phyloP scores from a whole-genome alignment of 257 asterid genomes.

The Paraleonurus japonicus region DNA sequence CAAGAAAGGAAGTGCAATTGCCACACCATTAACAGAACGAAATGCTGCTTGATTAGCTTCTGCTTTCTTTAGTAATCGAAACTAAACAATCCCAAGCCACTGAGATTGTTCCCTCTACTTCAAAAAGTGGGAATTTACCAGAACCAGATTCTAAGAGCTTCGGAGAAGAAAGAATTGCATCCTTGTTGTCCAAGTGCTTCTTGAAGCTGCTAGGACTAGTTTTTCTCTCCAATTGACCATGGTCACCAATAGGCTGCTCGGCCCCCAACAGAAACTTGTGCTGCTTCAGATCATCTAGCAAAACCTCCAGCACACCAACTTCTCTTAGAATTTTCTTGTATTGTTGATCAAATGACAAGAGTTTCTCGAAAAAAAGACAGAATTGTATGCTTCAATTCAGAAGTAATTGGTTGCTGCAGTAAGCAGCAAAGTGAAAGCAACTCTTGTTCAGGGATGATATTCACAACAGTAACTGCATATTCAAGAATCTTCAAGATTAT shows the following conservation, averaged over 20 bases:
- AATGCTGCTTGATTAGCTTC: slow-evolving; percentile 85
- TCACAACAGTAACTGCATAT: slow-evolving; percentile 94
- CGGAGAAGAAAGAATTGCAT: slow-evolving; percentile 94
- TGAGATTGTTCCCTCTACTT: slow-evolving; percentile 64
- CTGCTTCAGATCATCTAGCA: slow-evolving; percentile 94
- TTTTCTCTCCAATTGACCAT: slow-evolving; percentile 58
- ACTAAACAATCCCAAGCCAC: slow-evolving; percentile 96
- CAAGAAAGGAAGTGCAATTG: slow-evolving; percentile 79
- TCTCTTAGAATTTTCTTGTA: slow-evolving; percentile 94
- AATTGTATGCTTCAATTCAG: slow-evolving; percentile 77
- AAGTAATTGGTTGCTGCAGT: slow-evolving; percentile 85
- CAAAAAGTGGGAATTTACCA: slow-evolving; percentile 75
- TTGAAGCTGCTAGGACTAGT: slow-evolving; percentile 73
- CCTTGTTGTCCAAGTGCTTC: slow-evolving; percentile 74
- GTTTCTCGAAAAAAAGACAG: slow-evolving; percentile 90
- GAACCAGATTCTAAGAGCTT: slow-evolving; percentile 83
- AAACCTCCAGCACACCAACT: slow-evolving; percentile 96
- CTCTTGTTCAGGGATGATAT: slow-evolving; percentile 96
- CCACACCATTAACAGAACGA: slow-evolving; percentile 81
- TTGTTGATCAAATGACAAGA: slow-evolving; percentile 93
- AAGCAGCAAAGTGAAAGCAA: slow-evolving; percentile 95
- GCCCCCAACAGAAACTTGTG: slow-evolving; percentile 73
- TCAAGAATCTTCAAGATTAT: slow-evolving; percentile 95
- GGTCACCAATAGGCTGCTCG: slow-evolving; percentile 55
- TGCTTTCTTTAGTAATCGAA: slow-evolving; percentile 82